These are phyloP conservation scores for Pochonia chlamydosporia DNA, from an alignment of 2,329 filamentous ascomycete species.

Conservation along the genomic window DNA sequence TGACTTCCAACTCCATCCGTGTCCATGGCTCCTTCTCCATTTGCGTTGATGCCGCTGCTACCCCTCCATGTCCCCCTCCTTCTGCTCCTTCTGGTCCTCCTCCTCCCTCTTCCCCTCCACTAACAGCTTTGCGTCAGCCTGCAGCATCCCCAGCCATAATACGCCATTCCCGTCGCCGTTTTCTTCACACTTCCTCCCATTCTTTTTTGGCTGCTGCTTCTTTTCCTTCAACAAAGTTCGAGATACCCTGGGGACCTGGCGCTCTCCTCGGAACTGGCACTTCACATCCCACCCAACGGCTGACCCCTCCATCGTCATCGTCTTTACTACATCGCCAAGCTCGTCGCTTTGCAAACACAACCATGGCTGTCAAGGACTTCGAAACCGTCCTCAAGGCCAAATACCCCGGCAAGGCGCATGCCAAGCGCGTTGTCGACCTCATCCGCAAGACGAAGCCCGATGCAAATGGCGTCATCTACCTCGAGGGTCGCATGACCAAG, in stretches of 20 bases:
- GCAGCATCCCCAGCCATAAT: neutral
- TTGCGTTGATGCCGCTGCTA: neutral
- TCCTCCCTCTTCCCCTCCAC: neutral
- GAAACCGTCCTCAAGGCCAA: conserved; percentile 54
- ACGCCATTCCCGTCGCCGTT: neutral
- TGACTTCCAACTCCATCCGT: no score
- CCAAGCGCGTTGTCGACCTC: conserved; percentile 73
- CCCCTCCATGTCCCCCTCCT: neutral
- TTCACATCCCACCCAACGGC: no score
- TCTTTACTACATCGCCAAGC: neutral
- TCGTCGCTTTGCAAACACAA: conserved; percentile 5
- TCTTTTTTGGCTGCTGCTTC: neutral
- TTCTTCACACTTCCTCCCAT: neutral
- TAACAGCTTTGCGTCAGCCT: neutral
- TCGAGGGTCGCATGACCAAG: conserved; percentile 77
- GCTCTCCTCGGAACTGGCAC: no score
- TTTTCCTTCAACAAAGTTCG: neutral
- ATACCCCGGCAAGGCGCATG: conserved; percentile 83
- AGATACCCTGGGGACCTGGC: neutral
- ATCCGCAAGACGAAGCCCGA: conserved; percentile 63
- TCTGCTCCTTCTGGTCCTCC: neutral
- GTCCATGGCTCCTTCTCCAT: neutral
- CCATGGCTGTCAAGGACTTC: conserved; percentile 36
- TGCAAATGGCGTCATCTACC: conserved; percentile 68
- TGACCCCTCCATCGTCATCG: neutral